phyloP scores from a whole-genome alignment of 306 rosid species.

The Malus orientalis region DNA sequence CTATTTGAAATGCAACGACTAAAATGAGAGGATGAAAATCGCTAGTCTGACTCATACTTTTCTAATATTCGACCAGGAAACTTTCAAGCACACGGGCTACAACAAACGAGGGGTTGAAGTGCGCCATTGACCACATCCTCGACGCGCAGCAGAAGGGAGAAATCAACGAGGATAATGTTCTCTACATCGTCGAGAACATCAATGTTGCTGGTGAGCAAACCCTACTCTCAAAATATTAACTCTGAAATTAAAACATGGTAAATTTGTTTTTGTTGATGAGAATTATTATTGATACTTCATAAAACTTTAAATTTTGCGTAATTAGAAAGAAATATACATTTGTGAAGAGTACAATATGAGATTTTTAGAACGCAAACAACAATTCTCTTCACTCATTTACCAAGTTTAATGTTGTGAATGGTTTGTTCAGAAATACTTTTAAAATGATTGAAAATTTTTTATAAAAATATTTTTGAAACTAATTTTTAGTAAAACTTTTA shows the following conservation, averaged over 20 bases:
- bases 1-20: background rate
- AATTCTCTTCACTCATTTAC: too few relatives aligned
- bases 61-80: conserved; percentile 39
- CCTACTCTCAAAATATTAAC: background rate
- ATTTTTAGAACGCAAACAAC: too few relatives aligned
- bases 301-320: too few relatives aligned
- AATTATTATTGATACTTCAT: too few relatives aligned
- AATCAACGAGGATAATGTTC: conserved; percentile 89
- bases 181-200: conserved; percentile 91
- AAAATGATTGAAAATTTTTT: too few relatives aligned
- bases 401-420: too few relatives aligned
- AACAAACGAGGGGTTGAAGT: conserved; percentile 49
- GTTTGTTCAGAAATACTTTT: rapidly evolving
- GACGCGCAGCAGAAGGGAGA: conserved; percentile 87
- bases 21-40: too few relatives aligned
- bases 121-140: conserved; percentile 81
- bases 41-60: rapidly evolving
- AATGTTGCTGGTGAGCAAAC: conserved; percentile 70
- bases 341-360: too few relatives aligned
- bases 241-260: background rate
- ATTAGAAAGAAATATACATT: too few relatives aligned
- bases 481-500: too few relatives aligned
- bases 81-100: conserved; percentile 38
- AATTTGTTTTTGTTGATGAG: too few relatives aligned
- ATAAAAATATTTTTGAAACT: too few relatives aligned